phyloP scores from a whole-genome alignment of 495 filamentous ascomycete species.

The Hypoxylon fuscum region DNA sequence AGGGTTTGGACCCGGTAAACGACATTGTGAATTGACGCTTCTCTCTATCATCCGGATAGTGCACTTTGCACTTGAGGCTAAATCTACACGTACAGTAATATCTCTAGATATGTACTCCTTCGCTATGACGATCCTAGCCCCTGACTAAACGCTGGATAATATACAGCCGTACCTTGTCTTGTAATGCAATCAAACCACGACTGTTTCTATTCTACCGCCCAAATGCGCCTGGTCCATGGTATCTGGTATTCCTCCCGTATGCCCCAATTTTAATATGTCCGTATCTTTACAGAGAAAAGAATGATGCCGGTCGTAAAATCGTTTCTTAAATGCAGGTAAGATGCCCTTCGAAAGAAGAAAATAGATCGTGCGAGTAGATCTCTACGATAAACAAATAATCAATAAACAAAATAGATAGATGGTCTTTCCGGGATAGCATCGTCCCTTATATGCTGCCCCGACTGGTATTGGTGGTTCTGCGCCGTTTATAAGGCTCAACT shows the following conservation, averaged over 20 bases:
- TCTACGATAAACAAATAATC: no score
- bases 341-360: no score
- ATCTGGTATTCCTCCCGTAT: constrained; percentile 4
- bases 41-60: constrained; percentile 40
- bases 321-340: no score
- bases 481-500: constrained; percentile 17
- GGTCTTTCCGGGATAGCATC: no score
- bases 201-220: constrained; percentile 25
- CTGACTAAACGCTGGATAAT: constrained; percentile 31
- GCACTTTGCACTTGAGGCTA: constrained; percentile 37
- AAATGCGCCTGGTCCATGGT: constrained; percentile 13
- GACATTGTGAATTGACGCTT: constrained; percentile 30
- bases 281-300: not conserved
- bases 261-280: no score
- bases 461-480: constrained; percentile 23
- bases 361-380: no score
- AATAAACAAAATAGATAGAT: no score
- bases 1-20: constrained; percentile 37
- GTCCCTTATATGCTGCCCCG: constrained; percentile 36
- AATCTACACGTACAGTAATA: constrained; percentile 26
- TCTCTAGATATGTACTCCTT: constrained; percentile 24
- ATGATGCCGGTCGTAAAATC: constrained; percentile 5
- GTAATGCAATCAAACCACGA: constrained; percentile 5
- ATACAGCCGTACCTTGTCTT: constrained; percentile 23
- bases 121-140: constrained; percentile 16